Base-by-base conservation (phyloP, 768 basidiomycete species). In the Hygrocybe punicea region DNA sequence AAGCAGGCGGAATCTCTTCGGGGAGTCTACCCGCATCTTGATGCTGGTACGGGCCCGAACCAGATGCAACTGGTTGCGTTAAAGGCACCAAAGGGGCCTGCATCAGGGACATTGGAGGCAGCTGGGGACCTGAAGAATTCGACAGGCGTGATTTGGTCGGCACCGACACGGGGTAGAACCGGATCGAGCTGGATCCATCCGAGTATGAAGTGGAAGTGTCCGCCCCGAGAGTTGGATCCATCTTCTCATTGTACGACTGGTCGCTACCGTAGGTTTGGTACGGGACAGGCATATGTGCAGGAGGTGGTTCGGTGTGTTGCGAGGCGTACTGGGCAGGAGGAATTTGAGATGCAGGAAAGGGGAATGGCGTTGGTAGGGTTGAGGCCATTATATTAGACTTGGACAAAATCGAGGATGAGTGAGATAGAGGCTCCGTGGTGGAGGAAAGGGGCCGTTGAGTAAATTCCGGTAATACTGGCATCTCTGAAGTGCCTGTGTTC, bases 1-100 rank as follows among this genome's bases (percentile, higher is more conserved):
- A 52, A 16, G 51, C 51, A 21, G 51, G 51, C 34, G 51, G 51
- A 10, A 52, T 35, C 34, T 52, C 51, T n/a, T 52, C 51, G 6
- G 25, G 49, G 4, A 52, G 34, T 21, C 51, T 33, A 11, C 51
- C 51, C 7, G 51, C 51, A 52, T 52, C 51, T 24, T 52, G 6
- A 23, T 52, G 51, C 36, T 52, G 51, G 19, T 37, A 52, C 16
- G 51, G 51, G 7, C 7, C 9, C 11, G 34, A 4, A 37, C n/a
- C 34, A 35, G 23, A 9, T 14, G 34, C n/a, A 33, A 39, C 17
- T 35, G 34, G 35, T 35, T 9, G 36, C 6, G 34, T 6, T 21
- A n/a, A 4, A 17, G 34, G 33, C 3, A 17, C 8, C 36, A n/a
- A 23, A 9, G 36, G 11, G 36, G 9, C 2, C 13, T 10, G 21